phyloP scores from a whole-genome alignment of 345 rosid species.

The Stellera chamaejasme region DNA sequence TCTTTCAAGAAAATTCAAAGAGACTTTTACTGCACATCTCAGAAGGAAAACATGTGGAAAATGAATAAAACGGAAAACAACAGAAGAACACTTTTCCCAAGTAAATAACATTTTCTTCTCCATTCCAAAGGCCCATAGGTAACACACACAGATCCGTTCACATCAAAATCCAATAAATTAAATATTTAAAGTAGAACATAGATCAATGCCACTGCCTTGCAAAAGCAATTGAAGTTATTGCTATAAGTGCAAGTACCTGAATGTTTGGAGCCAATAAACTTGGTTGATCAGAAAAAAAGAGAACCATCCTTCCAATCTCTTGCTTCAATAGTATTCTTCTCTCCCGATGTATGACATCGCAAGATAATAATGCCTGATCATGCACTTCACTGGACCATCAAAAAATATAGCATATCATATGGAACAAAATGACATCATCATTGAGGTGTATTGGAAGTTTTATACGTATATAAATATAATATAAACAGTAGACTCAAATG shows the following conservation, averaged over 20 bases:
- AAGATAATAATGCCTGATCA: conserved; percentile 77
- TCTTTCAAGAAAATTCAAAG: too few relatives aligned
- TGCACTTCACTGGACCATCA: conserved; percentile 76
- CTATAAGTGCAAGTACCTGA: conserved; percentile 38
- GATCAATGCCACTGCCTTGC: background rate
- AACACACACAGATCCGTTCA: too few relatives aligned
- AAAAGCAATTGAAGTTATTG: background rate
- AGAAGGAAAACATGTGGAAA: too few relatives aligned
- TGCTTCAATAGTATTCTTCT: conserved; percentile 91
- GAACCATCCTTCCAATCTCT: conserved; percentile 97
- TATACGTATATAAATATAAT: too few relatives aligned
- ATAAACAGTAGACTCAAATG: background rate
- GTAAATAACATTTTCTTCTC: too few relatives aligned
- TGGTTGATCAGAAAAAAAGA: conserved; percentile 97
- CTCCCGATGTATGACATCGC: conserved; percentile 80
- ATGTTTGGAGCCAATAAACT: conserved; percentile 98
- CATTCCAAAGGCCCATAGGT: too few relatives aligned
- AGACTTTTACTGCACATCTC: too few relatives aligned
- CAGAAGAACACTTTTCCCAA: too few relatives aligned
- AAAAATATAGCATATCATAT: conserved; percentile 17
- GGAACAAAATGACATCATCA: background rate
- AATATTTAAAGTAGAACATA: too few relatives aligned
- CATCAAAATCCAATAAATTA: too few relatives aligned
- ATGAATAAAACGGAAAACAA: too few relatives aligned
- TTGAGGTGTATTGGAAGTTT: too few relatives aligned